These are phyloP conservation scores for Leccinum pachyderme DNA, from an alignment of 1,284 basidiomycete species.

Conservation along the genomic window DNA sequence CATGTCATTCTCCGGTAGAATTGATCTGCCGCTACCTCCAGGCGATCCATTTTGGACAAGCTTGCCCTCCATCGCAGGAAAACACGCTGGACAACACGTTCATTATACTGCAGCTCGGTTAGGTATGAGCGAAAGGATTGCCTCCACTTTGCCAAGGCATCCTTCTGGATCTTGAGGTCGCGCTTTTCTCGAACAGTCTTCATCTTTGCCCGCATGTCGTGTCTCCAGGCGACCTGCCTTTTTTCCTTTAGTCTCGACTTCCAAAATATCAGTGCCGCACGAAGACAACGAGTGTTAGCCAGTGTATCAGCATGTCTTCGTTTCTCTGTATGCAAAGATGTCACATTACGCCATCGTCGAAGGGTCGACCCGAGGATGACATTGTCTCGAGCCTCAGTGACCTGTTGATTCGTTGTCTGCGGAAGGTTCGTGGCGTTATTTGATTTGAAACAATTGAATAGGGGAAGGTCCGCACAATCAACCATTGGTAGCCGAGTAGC, in stretches of 20 bases:
- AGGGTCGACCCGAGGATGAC: constrained; percentile 56
- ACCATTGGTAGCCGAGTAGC: constrained; percentile 66
- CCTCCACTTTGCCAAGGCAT: constrained; percentile 63
- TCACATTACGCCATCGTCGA: constrained; percentile 53
- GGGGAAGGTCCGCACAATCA: constrained; percentile 50
- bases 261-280: constrained; percentile 47
- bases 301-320: constrained; percentile 41
- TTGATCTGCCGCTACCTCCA: constrained; percentile 50
- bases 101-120: constrained; percentile 48
- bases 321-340: constrained; percentile 37
- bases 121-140: constrained; percentile 49
- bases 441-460: constrained; percentile 13
- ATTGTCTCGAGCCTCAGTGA: constrained; percentile 55
- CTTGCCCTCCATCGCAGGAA: constrained; percentile 52
- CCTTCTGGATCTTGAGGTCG: constrained; percentile 47
- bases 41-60: constrained; percentile 38
- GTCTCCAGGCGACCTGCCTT: constrained; percentile 56
- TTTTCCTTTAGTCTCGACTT: constrained; percentile 47
- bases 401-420: constrained; percentile 63
- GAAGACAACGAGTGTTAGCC: constrained; percentile 44
- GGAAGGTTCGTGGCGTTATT: constrained; percentile 13
- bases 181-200: constrained; percentile 53
- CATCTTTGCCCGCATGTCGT: constrained; percentile 67
- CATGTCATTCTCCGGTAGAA: constrained; percentile 39
- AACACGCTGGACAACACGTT: constrained; percentile 42